A percentile compares a stretch with the other conserved stretches of the same genome.
Conservation (phyloP, 495 filamentous ascomycete genomes). For the Alectoria sarmentosa region DNA sequence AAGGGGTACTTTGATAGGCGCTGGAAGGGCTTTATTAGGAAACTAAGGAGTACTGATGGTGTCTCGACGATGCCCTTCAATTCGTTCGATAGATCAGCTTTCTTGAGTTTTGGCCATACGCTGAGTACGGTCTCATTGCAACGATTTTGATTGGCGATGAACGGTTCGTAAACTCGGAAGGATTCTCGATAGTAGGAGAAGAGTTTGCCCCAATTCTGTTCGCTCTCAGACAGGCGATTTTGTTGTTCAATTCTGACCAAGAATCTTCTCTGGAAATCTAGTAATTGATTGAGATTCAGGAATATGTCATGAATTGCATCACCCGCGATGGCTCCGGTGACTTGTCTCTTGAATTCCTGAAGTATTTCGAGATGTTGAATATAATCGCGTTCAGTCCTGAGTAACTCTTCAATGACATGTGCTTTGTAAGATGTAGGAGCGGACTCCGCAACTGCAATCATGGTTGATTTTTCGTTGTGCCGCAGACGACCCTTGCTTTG, state of each 20-base stretch:
- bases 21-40: slow-evolving; percentile 94
- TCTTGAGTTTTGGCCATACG: slow-evolving; percentile 49
- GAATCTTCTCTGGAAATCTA: slow-evolving; percentile 93
- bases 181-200: slow-evolving; percentile 73
- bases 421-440: slow-evolving; percentile 63
- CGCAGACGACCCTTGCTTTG: slow-evolving; percentile 64
- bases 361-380: slow-evolving; percentile 96
- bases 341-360: slow-evolving; percentile 88
- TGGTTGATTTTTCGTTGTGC: slow-evolving; percentile 39
- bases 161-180: slow-evolving; percentile 89
- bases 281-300: slow-evolving; percentile 84
- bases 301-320: slow-evolving; percentile 94
- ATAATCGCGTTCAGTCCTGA: slow-evolving; percentile 93
- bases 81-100: slow-evolving; percentile 47
- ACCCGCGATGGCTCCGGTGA: slow-evolving; percentile 78
- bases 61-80: slow-evolving; percentile 58
- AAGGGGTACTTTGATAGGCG: slow-evolving; percentile 90
- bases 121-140: slow-evolving; percentile 43
- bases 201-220: slow-evolving; percentile 85
- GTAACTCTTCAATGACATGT: slow-evolving; percentile 80
- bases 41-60: slow-evolving; percentile 63
- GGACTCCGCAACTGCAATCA: slow-evolving; percentile 20
- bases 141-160: slow-evolving; percentile 80
- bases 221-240: slow-evolving; percentile 66
- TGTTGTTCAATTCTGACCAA: slow-evolving; percentile 93